Evolutionary conservation across 2,329 filamentous ascomycete genomes (phyloP), one percentile per base, ranked within the genome.

Genomic region (Trichoderma oligosporum): DNA sequence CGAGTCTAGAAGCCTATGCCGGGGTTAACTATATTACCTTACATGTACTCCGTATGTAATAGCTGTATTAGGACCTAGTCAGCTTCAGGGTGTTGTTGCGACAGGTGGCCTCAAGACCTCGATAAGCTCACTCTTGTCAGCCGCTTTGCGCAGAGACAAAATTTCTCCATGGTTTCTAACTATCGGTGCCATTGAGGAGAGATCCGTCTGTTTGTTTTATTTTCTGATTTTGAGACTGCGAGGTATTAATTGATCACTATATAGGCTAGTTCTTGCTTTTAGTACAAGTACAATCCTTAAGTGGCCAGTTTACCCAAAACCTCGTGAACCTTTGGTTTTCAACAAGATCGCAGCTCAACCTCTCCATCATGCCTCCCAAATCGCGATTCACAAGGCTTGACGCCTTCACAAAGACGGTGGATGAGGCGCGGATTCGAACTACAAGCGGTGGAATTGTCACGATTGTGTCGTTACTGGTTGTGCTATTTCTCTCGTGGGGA

Each of bases 381-480:
- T 96, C 91, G 66, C 87, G 94, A 73, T 97, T 99, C 72, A 96
- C 89, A 60, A 87, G 88, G 83, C 89, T 99, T 63, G 94, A 99
- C 75, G 94, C 94, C 81, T 99, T 99, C 73, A 96, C 93, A 51
- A 99, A 99, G 77, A 99, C 94, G 11, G 94, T 99, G 66, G 94
- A 99, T 73, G 94, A 99, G 84, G 94, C 95, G 64, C 85, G 94
- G 67, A 85, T 99, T 71, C 88, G 95, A 67, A 99, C 94, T 29
- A 97, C 92, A 6, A 96, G 91, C 2, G 94, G 94, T 63, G 94
- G 94, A 64, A 84, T 99, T 65, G 91, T 99, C 67, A 99, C 94
- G 56, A 91, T 99, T 66, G 82, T 87, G 64, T 97, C 92, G 60
- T 78, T 99, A 67, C 72, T 99, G 49, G 82, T 97, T 53, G 91